These are phyloP conservation scores for Limnanthes douglasii DNA, from an alignment of 345 rosid genomes.

Conservation along the genomic window DNA sequence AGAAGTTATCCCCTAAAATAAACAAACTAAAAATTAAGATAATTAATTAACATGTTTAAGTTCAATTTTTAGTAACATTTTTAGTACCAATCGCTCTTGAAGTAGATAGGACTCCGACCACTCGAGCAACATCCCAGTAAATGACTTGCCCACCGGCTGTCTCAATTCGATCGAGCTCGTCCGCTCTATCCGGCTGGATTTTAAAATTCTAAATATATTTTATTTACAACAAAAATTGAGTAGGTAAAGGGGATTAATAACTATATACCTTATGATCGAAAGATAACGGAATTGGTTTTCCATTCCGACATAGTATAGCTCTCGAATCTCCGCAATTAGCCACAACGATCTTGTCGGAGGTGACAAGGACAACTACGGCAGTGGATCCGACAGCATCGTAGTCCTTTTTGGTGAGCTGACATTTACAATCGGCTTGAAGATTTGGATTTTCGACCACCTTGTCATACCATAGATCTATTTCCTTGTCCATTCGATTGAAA, in stretches of 20 bases:
- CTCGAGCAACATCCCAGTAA: slow-evolving; percentile 86
- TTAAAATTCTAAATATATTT: slow-evolving; percentile 7
- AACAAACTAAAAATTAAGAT: background rate
- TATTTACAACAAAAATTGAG: background rate
- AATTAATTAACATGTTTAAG: slow-evolving; percentile 1
- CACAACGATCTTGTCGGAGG: slow-evolving; percentile 44
- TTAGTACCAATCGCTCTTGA: slow-evolving; percentile 79
- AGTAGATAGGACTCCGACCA: slow-evolving; percentile 81
- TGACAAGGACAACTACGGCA: slow-evolving; percentile 64
- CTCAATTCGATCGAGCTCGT: slow-evolving; percentile 67
- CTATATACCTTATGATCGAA: slow-evolving; percentile 70
- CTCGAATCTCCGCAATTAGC: slow-evolving; percentile 98
- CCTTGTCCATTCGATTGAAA: slow-evolving; percentile 57
- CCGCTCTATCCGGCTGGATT: slow-evolving; percentile 83
- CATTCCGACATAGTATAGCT: slow-evolving; percentile 68
- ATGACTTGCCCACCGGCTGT: slow-evolving; percentile 81
- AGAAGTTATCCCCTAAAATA: slow-evolving; percentile 59
- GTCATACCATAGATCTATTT: slow-evolving; percentile 16
- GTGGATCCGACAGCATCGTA: slow-evolving; percentile 88
- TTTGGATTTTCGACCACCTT: slow-evolving; percentile 4
- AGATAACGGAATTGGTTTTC: slow-evolving; percentile 50
- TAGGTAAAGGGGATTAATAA: background rate
- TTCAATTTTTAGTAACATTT: slow-evolving; percentile 8
- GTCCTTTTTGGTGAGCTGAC: slow-evolving; percentile 56
- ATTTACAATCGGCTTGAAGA: slow-evolving; percentile 20